Base-by-base conservation (phyloP, 768 basidiomycete species). In the Daedalea quercina region DNA sequence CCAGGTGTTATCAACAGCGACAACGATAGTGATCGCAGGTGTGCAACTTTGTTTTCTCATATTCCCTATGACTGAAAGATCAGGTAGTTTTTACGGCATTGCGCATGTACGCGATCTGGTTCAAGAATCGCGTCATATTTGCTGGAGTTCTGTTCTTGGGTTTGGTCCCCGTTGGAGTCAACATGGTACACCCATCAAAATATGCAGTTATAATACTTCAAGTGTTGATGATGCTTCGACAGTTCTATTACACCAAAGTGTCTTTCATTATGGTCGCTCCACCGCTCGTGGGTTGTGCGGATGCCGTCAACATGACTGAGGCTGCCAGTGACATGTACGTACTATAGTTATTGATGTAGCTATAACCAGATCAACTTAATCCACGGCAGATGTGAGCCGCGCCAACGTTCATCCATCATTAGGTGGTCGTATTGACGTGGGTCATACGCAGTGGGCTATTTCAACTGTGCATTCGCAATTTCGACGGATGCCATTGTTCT, bases 61-160 rank as follows among this genome's bases (percentile, higher is more conserved):
- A 51, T 25, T 12, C 7, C 12, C 13, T 2, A n/a, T 41, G 13
- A 42, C 22, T 46, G 37, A 17, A 40, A 8, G 37, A 3, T 17
- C 24, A 53, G 44, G n/a, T 23, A 17, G 28, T 31, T 11, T 53
- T 53, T 31, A 53, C 52, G 3, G 46, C 52, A 20, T 22, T 53
- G 28, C 43, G 52, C 8, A 46, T 47, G 35, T 53, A 46, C 34
- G 52, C 52, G 1, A 37, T 53, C 13, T 53, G 52, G 52, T 24
- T 19, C 20, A 47, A 41, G 35, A 33, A 53, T 15, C 19, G 44
- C 13, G 13, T 28, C 19, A 40, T 53, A 46, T 31, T 53, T 3
- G 45, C 20, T 11, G 13, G 13, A 3, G 34, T 47, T 22, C 17
- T 47, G 12, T 53, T 40, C 15, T 44, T 53, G 9, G 52, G 52